Evolutionary conservation across 2,329 filamentous ascomycete genomes (phyloP).

Genomic region (Phialocephala subalpina): DNA sequence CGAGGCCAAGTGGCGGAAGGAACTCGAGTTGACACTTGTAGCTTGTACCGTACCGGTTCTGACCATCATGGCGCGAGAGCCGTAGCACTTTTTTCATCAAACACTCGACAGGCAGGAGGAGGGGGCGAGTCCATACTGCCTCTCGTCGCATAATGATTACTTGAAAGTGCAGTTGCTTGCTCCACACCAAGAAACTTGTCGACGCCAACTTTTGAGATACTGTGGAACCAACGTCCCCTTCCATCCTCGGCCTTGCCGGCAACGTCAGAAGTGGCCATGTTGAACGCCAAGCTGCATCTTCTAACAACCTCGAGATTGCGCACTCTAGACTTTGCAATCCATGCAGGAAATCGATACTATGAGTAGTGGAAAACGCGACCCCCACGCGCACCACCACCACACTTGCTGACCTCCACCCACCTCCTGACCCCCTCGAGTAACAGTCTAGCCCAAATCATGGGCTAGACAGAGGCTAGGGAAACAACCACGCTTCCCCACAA

Average conservation of each 20-base stretch:
- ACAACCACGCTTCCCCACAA: conserved; percentile 28
- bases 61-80: no score
- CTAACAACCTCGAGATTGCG: not conserved
- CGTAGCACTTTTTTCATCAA: no score
- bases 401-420: conserved; percentile 22
- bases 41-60: no score
- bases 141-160: no score
- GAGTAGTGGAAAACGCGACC: not conserved
- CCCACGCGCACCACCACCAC: not conserved
- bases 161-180: not conserved
- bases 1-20: not conserved
- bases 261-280: not conserved
- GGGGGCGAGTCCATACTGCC: no score
- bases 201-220: not conserved
- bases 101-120: no score
- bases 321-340: not conserved
- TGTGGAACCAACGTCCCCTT: not conserved
- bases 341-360: not conserved
- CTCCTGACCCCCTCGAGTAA: conserved; percentile 2
- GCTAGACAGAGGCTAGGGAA: no score
- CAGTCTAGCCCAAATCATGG: no score
- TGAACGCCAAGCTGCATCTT: not conserved
- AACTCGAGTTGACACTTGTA: no score
- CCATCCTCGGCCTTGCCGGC: conserved; percentile 2
- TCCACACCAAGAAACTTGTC: not conserved